These are phyloP conservation scores for Suillus bovinus DNA, from an alignment of 768 basidiomycete genomes.

Conservation along the genomic window DNA sequence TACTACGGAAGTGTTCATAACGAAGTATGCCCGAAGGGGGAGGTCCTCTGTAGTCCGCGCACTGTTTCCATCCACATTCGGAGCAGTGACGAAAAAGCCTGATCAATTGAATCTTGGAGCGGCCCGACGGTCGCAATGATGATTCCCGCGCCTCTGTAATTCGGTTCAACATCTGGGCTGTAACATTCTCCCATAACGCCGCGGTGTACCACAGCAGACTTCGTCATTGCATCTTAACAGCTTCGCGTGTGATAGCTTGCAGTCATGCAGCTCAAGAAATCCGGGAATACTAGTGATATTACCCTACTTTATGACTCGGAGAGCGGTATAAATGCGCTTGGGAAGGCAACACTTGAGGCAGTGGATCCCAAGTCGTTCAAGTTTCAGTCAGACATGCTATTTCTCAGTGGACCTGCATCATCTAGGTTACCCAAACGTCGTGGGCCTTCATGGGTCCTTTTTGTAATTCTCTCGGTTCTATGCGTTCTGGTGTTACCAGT, in stretches of 20 bases:
- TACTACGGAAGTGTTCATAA: constrained; percentile 1
- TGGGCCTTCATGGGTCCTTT: constrained; percentile 17
- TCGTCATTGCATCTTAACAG: too few relatives aligned
- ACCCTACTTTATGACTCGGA: not conserved
- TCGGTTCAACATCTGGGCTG: not conserved
- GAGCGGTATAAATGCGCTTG: constrained; percentile 3
- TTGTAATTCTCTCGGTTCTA: constrained; percentile 17
- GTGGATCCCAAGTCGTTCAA: not conserved
- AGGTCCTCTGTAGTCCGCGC: constrained; percentile 8
- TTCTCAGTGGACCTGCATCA: not conserved
- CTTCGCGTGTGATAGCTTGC: constrained; percentile 2
- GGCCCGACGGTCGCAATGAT: too few relatives aligned
- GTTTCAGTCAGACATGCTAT: constrained; percentile 9
- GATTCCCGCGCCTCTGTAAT: not conserved
- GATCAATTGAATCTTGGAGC: not conserved
- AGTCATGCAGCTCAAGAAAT: not conserved
- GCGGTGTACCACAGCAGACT: too few relatives aligned
- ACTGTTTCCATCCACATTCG: not conserved
- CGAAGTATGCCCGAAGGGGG: constrained; percentile 11
- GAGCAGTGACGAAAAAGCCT: not conserved
- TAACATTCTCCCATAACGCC: not conserved
- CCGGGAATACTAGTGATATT: constrained; percentile 8
- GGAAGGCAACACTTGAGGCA: constrained; percentile 1
- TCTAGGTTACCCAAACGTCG: constrained; percentile 7
- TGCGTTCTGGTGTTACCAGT: constrained; percentile 19